Base-by-base conservation (phyloP, 2,329 filamentous ascomycete genomes). In the Diaporthe sp. region DNA sequence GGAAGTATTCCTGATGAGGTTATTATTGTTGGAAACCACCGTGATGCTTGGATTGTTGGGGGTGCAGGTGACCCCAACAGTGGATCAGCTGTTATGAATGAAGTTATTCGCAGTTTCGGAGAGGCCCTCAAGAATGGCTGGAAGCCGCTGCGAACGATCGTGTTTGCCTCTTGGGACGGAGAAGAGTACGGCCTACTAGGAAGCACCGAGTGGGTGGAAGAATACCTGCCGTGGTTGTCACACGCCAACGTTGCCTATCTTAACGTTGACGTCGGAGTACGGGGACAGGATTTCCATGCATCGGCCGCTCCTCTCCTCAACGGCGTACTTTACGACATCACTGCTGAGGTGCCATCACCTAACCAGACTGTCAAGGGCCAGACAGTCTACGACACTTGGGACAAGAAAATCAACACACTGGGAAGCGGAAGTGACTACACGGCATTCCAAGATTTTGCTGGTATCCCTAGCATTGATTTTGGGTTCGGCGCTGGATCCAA, bases 41-140 rank as follows among this genome's bases (percentile, higher is more conserved):
- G 95, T 45, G 95, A 98, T 83, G 94, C 96, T 0, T 97, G 95
- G 95, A 93, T 96, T 79, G 92, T 92, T 28, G 95, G 95, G n/a
- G 94, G 95, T 33, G 94, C 94, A 22, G 93, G 88, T 17, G 95
- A 97, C 78, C 95, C 95, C 1, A 96, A 96, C 85, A 94, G 92
- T 76, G 95, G 95, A 76, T 95, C 93, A 22, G 93, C 95, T 5
- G 91, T 92, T 0, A 83, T 97, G 58, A 95, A 95, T 77, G 95
- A 97, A 79, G 91, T 96, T 1, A 89, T 96, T 68, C 90, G 94
- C 71, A 91, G 91, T 67, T 94, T 97, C 77, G 93, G 94, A 33
- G 86, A 90, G 75, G 94, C 94, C 9, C 82, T 95, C 2, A 88
- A 91, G 35, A 89, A 88, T 35, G 86, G 86, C 22, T 87, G 86